These are phyloP conservation scores for Cystofilobasidium macerans DNA, from an alignment of 768 basidiomycete species.

Conservation along the genomic window DNA sequence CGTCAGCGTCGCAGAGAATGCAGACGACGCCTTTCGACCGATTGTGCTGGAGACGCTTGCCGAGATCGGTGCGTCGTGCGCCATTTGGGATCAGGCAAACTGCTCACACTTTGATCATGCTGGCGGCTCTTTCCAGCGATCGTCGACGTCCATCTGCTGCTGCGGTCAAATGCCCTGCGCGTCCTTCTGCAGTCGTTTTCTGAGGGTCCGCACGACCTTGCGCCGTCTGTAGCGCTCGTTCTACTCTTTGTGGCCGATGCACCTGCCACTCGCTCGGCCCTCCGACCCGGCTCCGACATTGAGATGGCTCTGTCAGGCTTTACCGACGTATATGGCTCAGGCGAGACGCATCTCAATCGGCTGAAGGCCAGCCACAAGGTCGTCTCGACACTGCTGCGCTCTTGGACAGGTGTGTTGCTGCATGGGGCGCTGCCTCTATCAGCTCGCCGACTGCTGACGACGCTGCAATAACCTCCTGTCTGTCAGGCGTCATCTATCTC, in stretches of 20 bases:
- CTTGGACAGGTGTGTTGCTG: constrained; percentile 71
- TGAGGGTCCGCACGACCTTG: constrained; percentile 76
- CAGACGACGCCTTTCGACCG: constrained; percentile 74
- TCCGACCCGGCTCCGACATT: constrained; percentile 72
- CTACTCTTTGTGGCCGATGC: constrained; percentile 77
- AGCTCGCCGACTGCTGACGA: too few species aligned
- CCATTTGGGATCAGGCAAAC: neutral
- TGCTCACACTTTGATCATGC: too few species aligned
- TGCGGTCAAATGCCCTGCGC: constrained; percentile 69
- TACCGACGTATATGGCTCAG: constrained; percentile 84
- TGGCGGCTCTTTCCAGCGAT: constrained; percentile 49
- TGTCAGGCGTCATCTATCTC: constrained; percentile 72
- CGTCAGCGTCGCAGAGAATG: constrained; percentile 84
- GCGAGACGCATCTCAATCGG: constrained; percentile 61
- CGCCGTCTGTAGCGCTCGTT: constrained; percentile 62
- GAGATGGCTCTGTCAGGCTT: constrained; percentile 86
- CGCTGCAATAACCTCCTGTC: neutral
- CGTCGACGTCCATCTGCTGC: constrained; percentile 72
- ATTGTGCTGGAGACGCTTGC: constrained; percentile 76
- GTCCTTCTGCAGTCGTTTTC: constrained; percentile 73
- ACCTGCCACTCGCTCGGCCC: constrained; percentile 64
- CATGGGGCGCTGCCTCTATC: neutral
- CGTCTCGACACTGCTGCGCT: constrained; percentile 70
- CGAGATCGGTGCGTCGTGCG: constrained; percentile 61
- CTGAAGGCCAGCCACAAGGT: constrained; percentile 68